Percentiles rank a stretch among this genome's conserved stretches.
phyloP scores from a whole-genome alignment of 148 eudicot genomes.

The Nepenthes mirabilis region DNA sequence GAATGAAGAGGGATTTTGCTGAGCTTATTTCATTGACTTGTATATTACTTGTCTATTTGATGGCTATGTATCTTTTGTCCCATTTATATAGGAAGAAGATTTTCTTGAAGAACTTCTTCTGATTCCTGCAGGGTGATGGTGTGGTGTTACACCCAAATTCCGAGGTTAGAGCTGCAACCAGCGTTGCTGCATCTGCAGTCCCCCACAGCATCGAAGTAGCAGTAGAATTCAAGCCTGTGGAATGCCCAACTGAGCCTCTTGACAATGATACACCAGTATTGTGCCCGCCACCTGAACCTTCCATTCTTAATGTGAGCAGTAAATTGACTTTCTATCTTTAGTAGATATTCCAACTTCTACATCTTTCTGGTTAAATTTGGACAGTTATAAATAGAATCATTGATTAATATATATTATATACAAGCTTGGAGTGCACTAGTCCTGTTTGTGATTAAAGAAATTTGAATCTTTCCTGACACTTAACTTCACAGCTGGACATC shows the following conservation, averaged over 20 bases:
- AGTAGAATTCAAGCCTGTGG: constrained; percentile 75
- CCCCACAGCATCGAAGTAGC: constrained; percentile 54
- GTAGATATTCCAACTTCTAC: not conserved
- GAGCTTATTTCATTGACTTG: too few species aligned
- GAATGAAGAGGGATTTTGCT: too few species aligned
- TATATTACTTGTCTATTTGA: too few species aligned
- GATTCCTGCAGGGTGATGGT: constrained; percentile 33
- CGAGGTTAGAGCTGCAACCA: constrained; percentile 21
- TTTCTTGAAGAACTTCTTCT: not conserved
- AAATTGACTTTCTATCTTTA: not conserved
- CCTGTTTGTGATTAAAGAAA: too few species aligned
- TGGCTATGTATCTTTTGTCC: too few species aligned
- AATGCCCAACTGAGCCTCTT: constrained; percentile 70
- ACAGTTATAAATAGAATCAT: too few species aligned
- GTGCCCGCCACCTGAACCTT: constrained; percentile 88
- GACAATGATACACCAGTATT: constrained; percentile 68
- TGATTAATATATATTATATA: too few species aligned
- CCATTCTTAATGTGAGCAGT: constrained; percentile 70
- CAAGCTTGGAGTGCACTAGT: too few species aligned
- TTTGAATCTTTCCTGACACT: too few species aligned
- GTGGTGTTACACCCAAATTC: constrained; percentile 28
- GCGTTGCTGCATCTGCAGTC: constrained; percentile 10
- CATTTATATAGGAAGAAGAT: not conserved
- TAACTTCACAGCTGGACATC: too few species aligned
- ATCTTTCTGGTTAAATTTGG: too few species aligned